Base-by-base conservation (phyloP, 1,284 basidiomycete genomes). In the Leccinum glutinopallens region DNA sequence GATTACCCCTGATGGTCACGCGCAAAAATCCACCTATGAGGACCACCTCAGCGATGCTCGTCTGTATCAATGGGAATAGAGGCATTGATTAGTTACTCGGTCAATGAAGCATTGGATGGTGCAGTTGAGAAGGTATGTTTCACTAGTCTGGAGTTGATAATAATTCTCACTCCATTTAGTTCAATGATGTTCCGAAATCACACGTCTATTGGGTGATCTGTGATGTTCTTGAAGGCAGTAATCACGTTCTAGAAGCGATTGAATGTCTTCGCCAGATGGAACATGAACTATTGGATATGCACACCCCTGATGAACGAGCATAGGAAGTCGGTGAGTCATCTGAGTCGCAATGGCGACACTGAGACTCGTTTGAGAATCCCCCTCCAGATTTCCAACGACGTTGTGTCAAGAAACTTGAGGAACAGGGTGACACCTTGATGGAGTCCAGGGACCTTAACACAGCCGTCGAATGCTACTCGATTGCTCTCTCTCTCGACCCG, bases 21-120 rank as follows among this genome's bases (percentile, higher is more conserved):
- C 39, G 17, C 46, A 56, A 29, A 63, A 56, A 17, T n/a, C 59
- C 17, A 37, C 9, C 10, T 64, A 63, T 53, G 33, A 53, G 39
- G 39, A 29, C 22, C 33, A 63, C 35, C 37, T 61, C 15, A 43
- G 51, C 2, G 33, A 55, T 25, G 39, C 59, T 7, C 51, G 19
- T 53, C 10, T 15, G 51, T 46, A 46, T 46, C 43, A 46, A 7
- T 43, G 41, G 41, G 41, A 43, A 43, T 10, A 2, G n/a, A 7
- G 43, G 43, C 6, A 46, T 13, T 19, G 43, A 46, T 2, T 19
- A 19, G 10, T 19, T 46, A 17, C n/a, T 46, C n/a, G n/a, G 43
- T 9, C 43, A 46, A 46, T 10, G 43, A 19, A 15, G n/a, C 7
- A 46, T 19, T 46, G 43, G 43, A 33, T 33, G 33, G 8, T 33